phyloP scores from a whole-genome alignment of 306 rosid species.

The Oxytropis ochrocephala region DNA sequence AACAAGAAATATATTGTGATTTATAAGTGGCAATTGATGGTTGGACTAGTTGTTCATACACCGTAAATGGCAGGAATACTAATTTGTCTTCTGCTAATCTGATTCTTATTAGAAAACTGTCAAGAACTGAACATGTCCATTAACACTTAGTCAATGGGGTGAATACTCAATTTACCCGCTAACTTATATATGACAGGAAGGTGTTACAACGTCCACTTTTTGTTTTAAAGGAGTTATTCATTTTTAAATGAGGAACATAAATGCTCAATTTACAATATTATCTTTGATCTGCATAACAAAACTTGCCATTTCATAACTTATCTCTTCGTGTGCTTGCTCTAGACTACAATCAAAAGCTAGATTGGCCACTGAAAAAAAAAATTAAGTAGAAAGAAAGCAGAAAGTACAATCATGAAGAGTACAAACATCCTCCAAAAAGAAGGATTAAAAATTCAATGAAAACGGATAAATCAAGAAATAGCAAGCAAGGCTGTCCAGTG shows the following conservation, averaged over 20 bases:
- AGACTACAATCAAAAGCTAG: not conserved
- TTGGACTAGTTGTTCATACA: not conserved
- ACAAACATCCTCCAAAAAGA: not conserved
- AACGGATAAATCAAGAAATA: not conserved
- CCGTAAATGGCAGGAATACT: not conserved
- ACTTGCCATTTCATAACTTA: not conserved
- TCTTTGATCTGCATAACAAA: not conserved
- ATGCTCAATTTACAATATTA: not conserved
- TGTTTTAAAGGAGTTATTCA: not conserved
- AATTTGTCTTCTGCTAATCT: not conserved
- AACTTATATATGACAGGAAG: not conserved
- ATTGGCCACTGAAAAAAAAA: not conserved
- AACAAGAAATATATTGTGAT: constrained; percentile 7
- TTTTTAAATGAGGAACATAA: not conserved
- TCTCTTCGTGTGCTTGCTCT: not conserved
- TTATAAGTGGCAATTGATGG: not conserved
- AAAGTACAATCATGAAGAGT: not conserved
- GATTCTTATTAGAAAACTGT: not conserved
- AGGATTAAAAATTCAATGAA: not conserved
- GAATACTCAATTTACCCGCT: not conserved
- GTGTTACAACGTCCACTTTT: not conserved
- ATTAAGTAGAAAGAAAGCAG: not conserved
- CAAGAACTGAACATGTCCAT: not conserved
- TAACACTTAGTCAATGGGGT: not conserved
- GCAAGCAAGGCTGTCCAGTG: not conserved